Conservation (phyloP, 78 protist genomes). For the Pigoraptor vietnamica region DNA sequence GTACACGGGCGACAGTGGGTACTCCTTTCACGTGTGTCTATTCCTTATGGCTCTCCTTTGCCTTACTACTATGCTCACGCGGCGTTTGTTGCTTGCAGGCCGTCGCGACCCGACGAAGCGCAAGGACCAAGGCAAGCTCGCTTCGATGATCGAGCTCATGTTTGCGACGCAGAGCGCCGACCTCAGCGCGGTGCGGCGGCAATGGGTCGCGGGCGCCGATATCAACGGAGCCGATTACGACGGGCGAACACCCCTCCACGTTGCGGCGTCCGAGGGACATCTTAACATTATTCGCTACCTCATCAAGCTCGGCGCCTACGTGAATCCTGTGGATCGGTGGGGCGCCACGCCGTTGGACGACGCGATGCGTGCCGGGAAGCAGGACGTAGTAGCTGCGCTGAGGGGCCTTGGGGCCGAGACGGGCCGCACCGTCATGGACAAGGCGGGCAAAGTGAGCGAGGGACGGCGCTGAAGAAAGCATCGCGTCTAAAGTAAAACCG, state of each 20-base stretch:
- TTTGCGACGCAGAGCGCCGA: background rate
- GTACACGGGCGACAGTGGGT: background rate
- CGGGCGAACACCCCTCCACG: constrained; percentile 63
- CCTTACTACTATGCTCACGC: no score
- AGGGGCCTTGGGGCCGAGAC: background rate
- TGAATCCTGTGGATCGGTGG: constrained; percentile 44
- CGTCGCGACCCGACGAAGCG: background rate
- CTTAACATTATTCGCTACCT: constrained; percentile 34
- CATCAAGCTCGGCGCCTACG: constrained; percentile 1
- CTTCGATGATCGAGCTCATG: background rate
- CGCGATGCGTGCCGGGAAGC: constrained; percentile 28
- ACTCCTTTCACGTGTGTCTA: background rate
- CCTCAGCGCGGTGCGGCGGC: no score
- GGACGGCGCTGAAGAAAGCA: no score
- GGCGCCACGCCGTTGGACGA: constrained; percentile 66
- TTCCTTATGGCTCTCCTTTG: background rate
- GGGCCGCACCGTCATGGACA: background rate
- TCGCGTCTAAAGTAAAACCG: no score
- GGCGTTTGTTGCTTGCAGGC: background rate
- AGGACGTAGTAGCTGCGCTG: background rate
- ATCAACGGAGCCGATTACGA: constrained; percentile 53
- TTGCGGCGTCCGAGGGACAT: constrained; percentile 67
- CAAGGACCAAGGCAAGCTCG: background rate
- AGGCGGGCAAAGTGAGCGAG: background rate
- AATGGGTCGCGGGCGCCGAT: background rate